phyloP scores from a whole-genome alignment of 768 basidiomycete species.

The Psilocybe sp. region DNA sequence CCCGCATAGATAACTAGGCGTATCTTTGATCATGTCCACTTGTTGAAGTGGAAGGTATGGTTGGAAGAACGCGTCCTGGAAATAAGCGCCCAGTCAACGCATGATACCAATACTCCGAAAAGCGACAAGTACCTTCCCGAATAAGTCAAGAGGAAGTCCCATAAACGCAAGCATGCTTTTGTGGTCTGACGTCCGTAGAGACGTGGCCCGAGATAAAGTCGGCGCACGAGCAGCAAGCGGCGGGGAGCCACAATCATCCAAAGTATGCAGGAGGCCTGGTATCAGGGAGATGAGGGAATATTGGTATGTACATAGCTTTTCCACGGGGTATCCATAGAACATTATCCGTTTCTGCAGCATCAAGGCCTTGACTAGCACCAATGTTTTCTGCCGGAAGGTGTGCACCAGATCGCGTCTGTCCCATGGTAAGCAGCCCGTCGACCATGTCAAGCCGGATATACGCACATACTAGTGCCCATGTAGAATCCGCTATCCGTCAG shows the following conservation, averaged over 20 bases:
- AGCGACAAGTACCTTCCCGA: constrained; percentile 64
- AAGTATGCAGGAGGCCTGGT: constrained; percentile 87
- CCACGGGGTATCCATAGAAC: constrained; percentile 96
- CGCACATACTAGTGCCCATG: constrained; percentile 83
- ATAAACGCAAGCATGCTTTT: constrained; percentile 89
- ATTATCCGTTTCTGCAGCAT: constrained; percentile 96
- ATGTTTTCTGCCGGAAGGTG: constrained; percentile 87
- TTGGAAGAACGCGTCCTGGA: constrained; percentile 93
- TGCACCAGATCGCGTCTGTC: constrained; percentile 87
- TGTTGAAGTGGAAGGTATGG: constrained; percentile 97
- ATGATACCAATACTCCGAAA: background rate
- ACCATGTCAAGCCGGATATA: background rate
- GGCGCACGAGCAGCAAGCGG: constrained; percentile 67
- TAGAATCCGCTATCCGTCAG: constrained; percentile 92
- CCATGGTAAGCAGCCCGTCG: constrained; percentile 3
- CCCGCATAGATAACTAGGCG: constrained; percentile 86
- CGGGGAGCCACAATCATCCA: constrained; percentile 92
- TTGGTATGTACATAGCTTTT: constrained; percentile 94
- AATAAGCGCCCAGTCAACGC: background rate
- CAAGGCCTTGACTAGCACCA: constrained; percentile 91
- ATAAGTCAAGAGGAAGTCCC: constrained; percentile 92
- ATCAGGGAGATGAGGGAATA: constrained; percentile 94
- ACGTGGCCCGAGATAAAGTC: constrained; percentile 62
- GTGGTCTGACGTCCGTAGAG: constrained; percentile 83
- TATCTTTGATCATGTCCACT: constrained; percentile 79